phyloP scores from a whole-genome alignment of 306 rosid genomes.

The Inga oerstediana region DNA sequence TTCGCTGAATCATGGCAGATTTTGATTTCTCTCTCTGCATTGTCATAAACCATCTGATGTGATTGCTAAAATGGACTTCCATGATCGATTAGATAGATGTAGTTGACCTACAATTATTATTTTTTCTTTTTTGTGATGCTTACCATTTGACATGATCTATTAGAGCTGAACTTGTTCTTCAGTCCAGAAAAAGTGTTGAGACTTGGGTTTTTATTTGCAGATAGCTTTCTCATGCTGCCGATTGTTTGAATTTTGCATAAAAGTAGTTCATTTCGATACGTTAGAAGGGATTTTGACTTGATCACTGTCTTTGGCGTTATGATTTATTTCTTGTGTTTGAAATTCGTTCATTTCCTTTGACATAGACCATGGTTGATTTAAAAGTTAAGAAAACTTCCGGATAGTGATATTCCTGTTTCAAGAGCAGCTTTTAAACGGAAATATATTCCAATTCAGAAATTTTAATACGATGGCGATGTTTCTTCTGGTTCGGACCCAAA shows the following conservation, averaged over 20 bases:
- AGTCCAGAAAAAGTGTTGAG: too few species aligned
- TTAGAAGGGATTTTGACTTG: background rate
- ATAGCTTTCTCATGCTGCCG: background rate
- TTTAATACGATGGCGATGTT: background rate
- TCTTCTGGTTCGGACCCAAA: background rate
- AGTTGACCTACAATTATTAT: conserved; percentile 39
- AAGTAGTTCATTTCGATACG: background rate
- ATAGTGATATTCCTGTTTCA: background rate
- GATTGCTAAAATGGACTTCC: conserved; percentile 26
- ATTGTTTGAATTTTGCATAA: background rate
- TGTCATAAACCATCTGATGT: conserved; percentile 13
- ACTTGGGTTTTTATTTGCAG: background rate
- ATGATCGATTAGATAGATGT: conserved; percentile 10
- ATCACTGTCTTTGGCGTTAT: conserved; percentile 26
- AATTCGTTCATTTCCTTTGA: conserved; percentile 20
- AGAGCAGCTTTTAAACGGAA: conserved; percentile 1
- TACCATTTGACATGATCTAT: background rate
- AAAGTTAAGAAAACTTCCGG: background rate
- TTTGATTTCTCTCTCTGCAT: background rate
- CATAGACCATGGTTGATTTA: background rate
- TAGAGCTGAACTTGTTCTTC: background rate
- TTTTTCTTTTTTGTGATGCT: background rate
- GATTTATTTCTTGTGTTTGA: conserved; percentile 36
- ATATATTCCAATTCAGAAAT: background rate
- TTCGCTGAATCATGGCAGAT: background rate